Evolutionary conservation across 2,329 filamentous ascomycete species (phyloP).

Genomic region (Talaromyces piceae): DNA sequence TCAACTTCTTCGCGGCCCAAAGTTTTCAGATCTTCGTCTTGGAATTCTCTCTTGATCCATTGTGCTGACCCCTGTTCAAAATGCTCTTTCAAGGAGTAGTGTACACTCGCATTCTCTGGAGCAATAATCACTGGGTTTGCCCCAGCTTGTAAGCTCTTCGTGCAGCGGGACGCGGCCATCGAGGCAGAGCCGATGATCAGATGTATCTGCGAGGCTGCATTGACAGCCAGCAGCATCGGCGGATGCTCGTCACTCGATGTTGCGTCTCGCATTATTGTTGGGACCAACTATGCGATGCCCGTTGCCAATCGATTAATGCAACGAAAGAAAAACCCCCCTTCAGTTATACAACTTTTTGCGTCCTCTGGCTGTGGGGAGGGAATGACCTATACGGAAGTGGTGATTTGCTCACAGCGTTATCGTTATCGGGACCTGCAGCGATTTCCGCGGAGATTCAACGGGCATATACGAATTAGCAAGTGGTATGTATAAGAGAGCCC

Average conservation of each 20-base stretch:
- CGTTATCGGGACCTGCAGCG: not conserved
- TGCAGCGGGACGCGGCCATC: slow-evolving; percentile 75
- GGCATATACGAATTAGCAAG: not conserved
- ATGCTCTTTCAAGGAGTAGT: slow-evolving; percentile 47
- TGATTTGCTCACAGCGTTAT: not conserved
- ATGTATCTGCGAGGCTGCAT: slow-evolving; percentile 51
- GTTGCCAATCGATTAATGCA: not conserved
- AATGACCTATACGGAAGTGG: not conserved
- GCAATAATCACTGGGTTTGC: slow-evolving; percentile 74
- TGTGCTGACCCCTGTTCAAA: slow-evolving; percentile 36
- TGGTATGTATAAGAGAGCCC: not conserved
- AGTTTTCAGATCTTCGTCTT: slow-evolving; percentile 62
- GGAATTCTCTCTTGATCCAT: slow-evolving; percentile 48
- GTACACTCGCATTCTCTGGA: slow-evolving; percentile 54
- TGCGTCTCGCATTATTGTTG: slow-evolving; percentile 23
- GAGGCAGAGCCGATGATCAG: slow-evolving; percentile 80
- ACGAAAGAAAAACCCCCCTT: not conserved
- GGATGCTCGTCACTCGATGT: slow-evolving; percentile 17
- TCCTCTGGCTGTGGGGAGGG: not conserved
- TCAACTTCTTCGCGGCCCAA: slow-evolving; percentile 76
- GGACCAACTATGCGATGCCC: not conserved
- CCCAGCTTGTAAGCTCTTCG: slow-evolving; percentile 71
- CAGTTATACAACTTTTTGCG: not conserved
- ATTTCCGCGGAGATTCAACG: not conserved
- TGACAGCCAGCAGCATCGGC: slow-evolving; percentile 34